Evolutionary conservation across 2,329 filamentous ascomycete genomes (phyloP).

Genomic region (Orbilia ellipsospora): DNA sequence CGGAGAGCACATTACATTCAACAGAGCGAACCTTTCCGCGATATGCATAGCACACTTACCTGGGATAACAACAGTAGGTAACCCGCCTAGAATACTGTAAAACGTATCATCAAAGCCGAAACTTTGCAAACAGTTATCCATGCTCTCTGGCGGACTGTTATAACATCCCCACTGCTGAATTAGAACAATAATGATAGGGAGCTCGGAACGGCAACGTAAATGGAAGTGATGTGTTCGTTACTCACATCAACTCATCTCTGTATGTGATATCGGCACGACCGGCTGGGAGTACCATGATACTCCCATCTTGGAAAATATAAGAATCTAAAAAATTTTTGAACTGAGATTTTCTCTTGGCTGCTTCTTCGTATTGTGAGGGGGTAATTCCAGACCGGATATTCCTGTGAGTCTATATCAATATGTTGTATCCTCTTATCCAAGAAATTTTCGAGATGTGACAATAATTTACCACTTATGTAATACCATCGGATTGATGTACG

Average conservation of each 20-base stretch:
- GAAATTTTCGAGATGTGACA: not conserved
- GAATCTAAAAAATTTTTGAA: slow-evolving; percentile 36
- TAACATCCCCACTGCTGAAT: not conserved
- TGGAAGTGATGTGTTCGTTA: not conserved
- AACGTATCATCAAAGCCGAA: slow-evolving; percentile 51
- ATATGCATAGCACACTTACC: slow-evolving; percentile 7
- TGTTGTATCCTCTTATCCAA: not conserved
- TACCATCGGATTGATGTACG: slow-evolving; percentile 44
- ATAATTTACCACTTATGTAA: slow-evolving; percentile 34
- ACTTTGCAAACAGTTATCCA: slow-evolving; percentile 38
- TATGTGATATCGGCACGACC: slow-evolving; percentile 18
- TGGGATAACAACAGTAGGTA: slow-evolving; percentile 31
- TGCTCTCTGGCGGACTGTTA: slow-evolving; percentile 23
- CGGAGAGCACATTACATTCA: not conserved
- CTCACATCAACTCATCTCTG: slow-evolving; percentile 38
- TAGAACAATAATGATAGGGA: not conserved
- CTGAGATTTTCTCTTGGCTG: slow-evolving; percentile 3
- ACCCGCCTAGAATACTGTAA: slow-evolving; percentile 39
- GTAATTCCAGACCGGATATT: slow-evolving; percentile 32
- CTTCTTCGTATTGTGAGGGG: slow-evolving; percentile 28
- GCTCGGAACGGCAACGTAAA: too few relatives aligned
- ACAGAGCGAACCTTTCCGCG: not conserved
- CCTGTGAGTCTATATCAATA: not conserved
- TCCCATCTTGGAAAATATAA: slow-evolving; percentile 27
- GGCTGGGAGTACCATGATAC: slow-evolving; percentile 34